Conservation (phyloP, 192 early-diverging fungal species). For the Backusella tuberculispora region DNA sequence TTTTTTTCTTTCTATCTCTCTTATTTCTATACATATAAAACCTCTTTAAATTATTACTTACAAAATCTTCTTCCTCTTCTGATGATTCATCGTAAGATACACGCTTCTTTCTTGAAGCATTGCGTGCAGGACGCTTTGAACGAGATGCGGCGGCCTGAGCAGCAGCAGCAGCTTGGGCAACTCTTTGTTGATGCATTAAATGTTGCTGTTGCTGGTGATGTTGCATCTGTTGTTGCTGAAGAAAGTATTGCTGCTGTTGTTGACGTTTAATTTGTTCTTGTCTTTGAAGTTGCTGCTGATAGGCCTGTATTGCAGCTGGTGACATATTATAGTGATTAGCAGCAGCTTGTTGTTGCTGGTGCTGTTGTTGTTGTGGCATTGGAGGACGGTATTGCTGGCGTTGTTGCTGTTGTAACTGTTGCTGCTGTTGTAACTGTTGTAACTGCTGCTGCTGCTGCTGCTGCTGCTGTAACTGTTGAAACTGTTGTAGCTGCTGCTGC, state of each 20-base stretch:
- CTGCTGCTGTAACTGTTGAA: neutral
- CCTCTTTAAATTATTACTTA: neutral
- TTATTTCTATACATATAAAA: no score
- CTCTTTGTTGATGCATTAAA: slow-evolving; percentile 8
- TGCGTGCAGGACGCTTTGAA: slow-evolving; percentile 21
- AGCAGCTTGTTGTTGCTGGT: neutral
- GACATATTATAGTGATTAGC: neutral
- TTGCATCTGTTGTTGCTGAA: slow-evolving; percentile 15
- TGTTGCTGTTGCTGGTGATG: slow-evolving; percentile 21
- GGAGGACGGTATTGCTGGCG: neutral
- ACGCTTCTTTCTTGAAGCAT: slow-evolving; percentile 35
- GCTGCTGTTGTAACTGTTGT: neutral
- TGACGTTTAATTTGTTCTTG: slow-evolving; percentile 9
- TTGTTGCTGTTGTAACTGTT: neutral
- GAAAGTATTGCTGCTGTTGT: neutral
- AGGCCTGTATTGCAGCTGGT: slow-evolving; percentile 9
- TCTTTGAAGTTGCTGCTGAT: slow-evolving; percentile 7
- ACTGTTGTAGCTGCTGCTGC: neutral
- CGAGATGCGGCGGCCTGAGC: neutral
- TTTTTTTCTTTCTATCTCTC: neutral
- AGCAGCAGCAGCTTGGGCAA: neutral
- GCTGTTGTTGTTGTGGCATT: neutral
- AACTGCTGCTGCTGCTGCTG: neutral
- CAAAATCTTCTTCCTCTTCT: slow-evolving; percentile 35
- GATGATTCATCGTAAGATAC: slow-evolving; percentile 33